A percentile compares a stretch with the other conserved stretches of the same genome.
phyloP scores from a whole-genome alignment of 164 flowering plant genomes.

The Saururus chinensis region DNA sequence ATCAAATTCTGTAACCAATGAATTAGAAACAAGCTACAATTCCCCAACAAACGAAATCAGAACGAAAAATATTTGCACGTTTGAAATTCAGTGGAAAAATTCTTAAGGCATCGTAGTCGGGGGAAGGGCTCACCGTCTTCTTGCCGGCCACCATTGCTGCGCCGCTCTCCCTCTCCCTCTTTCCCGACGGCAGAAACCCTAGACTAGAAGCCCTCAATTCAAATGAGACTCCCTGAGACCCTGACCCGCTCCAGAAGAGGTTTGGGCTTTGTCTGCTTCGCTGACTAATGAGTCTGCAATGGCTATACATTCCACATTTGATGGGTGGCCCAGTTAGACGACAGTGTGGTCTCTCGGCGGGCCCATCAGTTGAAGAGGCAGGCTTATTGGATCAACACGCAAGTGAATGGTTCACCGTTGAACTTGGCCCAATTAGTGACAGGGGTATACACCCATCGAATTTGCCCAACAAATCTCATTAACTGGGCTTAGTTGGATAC shows the following conservation, averaged over 20 bases:
- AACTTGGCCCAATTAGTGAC: too few relatives aligned
- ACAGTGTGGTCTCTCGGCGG: too few relatives aligned
- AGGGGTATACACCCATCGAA: too few relatives aligned
- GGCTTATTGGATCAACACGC: too few relatives aligned
- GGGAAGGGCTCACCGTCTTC: constrained; percentile 27
- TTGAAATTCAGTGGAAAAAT: neutral
- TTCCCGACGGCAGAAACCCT: neutral
- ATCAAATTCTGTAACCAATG: neutral
- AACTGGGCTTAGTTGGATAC: too few relatives aligned
- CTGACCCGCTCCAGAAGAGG: neutral
- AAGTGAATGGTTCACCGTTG: too few relatives aligned
- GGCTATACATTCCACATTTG: too few relatives aligned
- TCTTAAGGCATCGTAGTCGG: constrained; percentile 1
- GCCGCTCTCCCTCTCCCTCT: neutral
- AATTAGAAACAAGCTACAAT: neutral
- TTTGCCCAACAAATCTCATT: too few relatives aligned
- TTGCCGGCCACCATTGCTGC: constrained; percentile 34
- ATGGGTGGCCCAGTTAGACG: too few relatives aligned
- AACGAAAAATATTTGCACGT: neutral
- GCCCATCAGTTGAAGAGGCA: too few relatives aligned
- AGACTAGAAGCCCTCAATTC: constrained; percentile 1
- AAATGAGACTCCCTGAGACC: constrained; percentile 5
- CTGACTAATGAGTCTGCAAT: too few relatives aligned
- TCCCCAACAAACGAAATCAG: neutral
- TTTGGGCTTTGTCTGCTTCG: too few relatives aligned